Evolutionary conservation across 192 early-diverging fungal genomes (phyloP).

Genomic region (Glomus cerebriforme): DNA sequence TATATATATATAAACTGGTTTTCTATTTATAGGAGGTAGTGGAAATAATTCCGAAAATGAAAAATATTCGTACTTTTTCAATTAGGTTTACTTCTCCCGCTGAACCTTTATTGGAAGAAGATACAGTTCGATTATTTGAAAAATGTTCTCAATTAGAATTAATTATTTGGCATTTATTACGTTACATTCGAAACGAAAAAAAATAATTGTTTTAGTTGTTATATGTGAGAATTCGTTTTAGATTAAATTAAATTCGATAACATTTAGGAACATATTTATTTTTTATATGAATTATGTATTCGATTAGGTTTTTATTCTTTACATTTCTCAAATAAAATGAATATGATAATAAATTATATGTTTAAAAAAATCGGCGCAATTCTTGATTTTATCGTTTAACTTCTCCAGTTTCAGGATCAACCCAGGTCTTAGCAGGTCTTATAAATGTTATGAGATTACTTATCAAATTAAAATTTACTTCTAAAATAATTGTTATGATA

Average conservation of each 20-base stretch:
- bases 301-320: too few relatives aligned
- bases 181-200: neutral
- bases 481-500: neutral
- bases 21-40: neutral
- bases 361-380: neutral
- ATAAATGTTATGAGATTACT: neutral
- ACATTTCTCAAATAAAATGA: too few relatives aligned
- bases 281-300: too few relatives aligned
- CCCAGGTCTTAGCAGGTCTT: constrained; percentile 29
- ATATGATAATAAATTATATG: neutral
- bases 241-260: too few relatives aligned
- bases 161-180: constrained; percentile 9
- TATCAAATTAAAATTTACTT: neutral
- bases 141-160: neutral
- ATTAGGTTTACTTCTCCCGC: neutral
- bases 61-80: neutral
- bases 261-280: too few relatives aligned
- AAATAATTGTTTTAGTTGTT: too few relatives aligned
- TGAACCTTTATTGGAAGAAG: neutral
- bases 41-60: neutral
- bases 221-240: too few relatives aligned
- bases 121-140: neutral
- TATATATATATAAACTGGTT: neutral
- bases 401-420: constrained; percentile 11
- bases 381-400: constrained; percentile 16